Percentiles rank a stretch among this genome's conserved stretches.
Evolutionary conservation across 176 grass and related monocot species (phyloP).

Genomic region (Chloris gayana): DNA sequence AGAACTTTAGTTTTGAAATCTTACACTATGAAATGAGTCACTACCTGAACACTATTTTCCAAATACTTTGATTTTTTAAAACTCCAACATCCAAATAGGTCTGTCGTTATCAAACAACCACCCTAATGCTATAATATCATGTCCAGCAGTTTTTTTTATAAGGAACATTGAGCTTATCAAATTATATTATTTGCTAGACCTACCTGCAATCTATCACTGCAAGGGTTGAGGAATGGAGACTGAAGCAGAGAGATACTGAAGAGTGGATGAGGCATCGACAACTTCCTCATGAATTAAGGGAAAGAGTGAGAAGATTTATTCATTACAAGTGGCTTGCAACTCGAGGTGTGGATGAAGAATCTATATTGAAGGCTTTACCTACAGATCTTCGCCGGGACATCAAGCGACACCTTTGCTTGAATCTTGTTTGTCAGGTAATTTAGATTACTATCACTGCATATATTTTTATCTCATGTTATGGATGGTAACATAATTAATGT

Average conservation of each 20-base stretch:
- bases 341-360: conserved; percentile 90
- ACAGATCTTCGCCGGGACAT: conserved; percentile 90
- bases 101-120: not conserved
- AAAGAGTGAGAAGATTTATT: conserved; percentile 83
- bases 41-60: not conserved
- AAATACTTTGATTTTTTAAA: not conserved
- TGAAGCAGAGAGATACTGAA: conserved; percentile 93
- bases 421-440: conserved; percentile 90
- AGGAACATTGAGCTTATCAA: conserved; percentile 29
- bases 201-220: conserved; percentile 96
- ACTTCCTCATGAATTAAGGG: conserved; percentile 62
- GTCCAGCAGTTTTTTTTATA: not conserved
- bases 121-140: conserved; percentile 7
- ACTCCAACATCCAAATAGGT: not conserved
- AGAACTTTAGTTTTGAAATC: not conserved
- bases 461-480: not conserved
- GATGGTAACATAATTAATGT: not conserved
- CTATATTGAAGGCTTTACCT: conserved; percentile 71
- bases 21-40: no score
- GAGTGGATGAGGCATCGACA: conserved; percentile 97
- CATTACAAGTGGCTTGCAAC: conserved; percentile 99
- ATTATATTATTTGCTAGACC: conserved; percentile 57
- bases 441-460: not conserved
- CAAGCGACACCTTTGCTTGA: conserved; percentile 85
- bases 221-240: conserved; percentile 93